Conservation (phyloP, 2,329 filamentous ascomycete species). For the Zymoseptoria brevis region DNA sequence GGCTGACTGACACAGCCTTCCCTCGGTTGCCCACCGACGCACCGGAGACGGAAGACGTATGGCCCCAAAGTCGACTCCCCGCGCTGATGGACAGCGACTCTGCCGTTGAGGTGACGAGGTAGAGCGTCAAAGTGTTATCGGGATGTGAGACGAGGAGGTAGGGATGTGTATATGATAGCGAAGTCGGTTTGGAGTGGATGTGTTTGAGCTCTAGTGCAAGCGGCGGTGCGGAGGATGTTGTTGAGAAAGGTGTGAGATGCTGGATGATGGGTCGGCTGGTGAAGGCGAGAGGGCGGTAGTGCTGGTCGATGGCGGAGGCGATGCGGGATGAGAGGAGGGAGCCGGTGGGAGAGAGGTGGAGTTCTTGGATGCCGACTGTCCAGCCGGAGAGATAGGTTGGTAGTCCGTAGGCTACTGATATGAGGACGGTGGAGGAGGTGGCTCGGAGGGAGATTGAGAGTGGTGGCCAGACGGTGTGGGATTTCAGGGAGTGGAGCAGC, state of each 20-base stretch:
- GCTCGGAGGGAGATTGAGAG: slow-evolving; percentile 75
- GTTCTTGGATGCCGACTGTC: slow-evolving; percentile 86
- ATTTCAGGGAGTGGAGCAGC: slow-evolving; percentile 70
- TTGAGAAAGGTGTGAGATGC: slow-evolving; percentile 15
- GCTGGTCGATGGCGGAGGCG: slow-evolving; percentile 43
- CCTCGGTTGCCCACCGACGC: slow-evolving; percentile 77
- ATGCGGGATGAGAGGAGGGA: slow-evolving; percentile 43
- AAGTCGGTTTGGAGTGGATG: slow-evolving; percentile 38
- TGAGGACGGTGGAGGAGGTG: slow-evolving; percentile 56
- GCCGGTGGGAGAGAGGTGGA: slow-evolving; percentile 54
- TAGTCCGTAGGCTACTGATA: slow-evolving; percentile 80
- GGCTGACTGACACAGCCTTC: slow-evolving; percentile 83
- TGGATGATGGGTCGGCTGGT: slow-evolving; percentile 22
- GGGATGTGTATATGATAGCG: slow-evolving; percentile 58
- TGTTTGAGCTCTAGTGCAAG: slow-evolving; percentile 21
- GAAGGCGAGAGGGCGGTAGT: slow-evolving; percentile 37
- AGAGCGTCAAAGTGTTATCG: slow-evolving; percentile 79
- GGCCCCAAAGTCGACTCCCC: slow-evolving; percentile 76
- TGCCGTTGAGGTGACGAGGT: slow-evolving; percentile 68
- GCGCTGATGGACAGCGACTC: slow-evolving; percentile 59
- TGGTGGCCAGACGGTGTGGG: slow-evolving; percentile 69
- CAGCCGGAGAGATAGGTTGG: slow-evolving; percentile 69
- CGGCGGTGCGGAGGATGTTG: slow-evolving; percentile 7
- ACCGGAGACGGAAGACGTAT: slow-evolving; percentile 80
- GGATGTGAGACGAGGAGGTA: slow-evolving; percentile 77